Evolutionary conservation across 176 grass and related monocot species (phyloP).

Genomic region (Olyra latifolia): DNA sequence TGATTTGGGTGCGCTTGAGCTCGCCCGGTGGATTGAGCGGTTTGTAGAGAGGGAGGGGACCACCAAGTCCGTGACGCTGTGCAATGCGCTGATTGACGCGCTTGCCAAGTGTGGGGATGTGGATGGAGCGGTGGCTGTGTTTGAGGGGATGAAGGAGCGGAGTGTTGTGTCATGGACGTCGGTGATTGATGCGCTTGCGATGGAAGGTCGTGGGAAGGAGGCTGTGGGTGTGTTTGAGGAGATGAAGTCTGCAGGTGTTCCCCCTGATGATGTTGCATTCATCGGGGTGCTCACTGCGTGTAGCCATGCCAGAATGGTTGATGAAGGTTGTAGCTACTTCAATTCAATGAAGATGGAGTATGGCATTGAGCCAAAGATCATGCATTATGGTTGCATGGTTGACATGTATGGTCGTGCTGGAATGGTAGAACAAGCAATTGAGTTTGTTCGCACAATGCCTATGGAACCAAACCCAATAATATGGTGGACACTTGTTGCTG

Average conservation of each 20-base stretch:
- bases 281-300: conserved; percentile 73
- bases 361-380: conserved; percentile 62
- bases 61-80: conserved; percentile 35
- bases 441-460: conserved; percentile 61
- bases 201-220: conserved; percentile 63
- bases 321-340: conserved; percentile 57
- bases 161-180: conserved; percentile 66
- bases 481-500: conserved; percentile 55
- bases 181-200: conserved; percentile 70
- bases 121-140: conserved; percentile 46
- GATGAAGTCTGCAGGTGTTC: conserved; percentile 46
- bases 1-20: conserved; percentile 70
- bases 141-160: conserved; percentile 50
- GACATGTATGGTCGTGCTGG: conserved; percentile 70
- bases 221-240: conserved; percentile 49
- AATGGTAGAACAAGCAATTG: conserved; percentile 50
- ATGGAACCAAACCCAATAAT: conserved; percentile 63
- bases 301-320: conserved; percentile 61
- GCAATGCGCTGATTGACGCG: conserved; percentile 60
- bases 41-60: conserved; percentile 51
- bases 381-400: conserved; percentile 77
- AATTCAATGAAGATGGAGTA: conserved; percentile 50
- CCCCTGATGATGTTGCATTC: conserved; percentile 61
- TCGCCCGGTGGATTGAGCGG: conserved; percentile 49
- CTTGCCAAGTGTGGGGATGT: conserved; percentile 73